A percentile compares a stretch with the other conserved stretches of the same genome.
phyloP scores from a whole-genome alignment of 2,329 filamentous ascomycete genomes.

The Diaporthe amygdali region DNA sequence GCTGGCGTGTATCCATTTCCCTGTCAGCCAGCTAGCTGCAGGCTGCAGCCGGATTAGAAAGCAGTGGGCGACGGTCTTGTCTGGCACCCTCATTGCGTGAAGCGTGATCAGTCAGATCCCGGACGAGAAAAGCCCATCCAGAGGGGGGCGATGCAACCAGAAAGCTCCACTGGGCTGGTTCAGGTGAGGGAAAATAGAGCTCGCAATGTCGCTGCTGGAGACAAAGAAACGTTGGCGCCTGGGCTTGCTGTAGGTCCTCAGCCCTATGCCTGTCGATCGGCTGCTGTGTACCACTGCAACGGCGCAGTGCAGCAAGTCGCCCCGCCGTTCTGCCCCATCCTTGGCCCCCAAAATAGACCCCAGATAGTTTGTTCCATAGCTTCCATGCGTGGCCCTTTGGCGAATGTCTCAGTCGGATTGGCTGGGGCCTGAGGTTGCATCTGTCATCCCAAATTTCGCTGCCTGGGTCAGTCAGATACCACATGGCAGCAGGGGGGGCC shows the following conservation, averaged over 20 bases:
- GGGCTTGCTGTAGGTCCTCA: slow-evolving; percentile 1
- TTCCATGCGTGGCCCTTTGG: slow-evolving; percentile 4
- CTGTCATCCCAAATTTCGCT: slow-evolving; percentile 10
- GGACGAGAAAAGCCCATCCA: background rate
- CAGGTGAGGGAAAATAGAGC: background rate
- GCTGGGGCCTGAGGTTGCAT: slow-evolving; percentile 3
- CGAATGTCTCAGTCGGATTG: slow-evolving; percentile 12
- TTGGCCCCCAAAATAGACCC: slow-evolving; percentile 21
- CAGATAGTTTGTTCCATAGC: slow-evolving; percentile 1
- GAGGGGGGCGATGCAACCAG: slow-evolving; percentile 3
- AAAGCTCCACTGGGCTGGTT: slow-evolving; percentile 3
- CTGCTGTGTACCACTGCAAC: slow-evolving; percentile 14
- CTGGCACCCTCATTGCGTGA: background rate
- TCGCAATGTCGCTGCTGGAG: background rate
- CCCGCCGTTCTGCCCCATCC: slow-evolving; percentile 18
- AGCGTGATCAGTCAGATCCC: background rate
- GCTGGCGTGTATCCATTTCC: background rate
- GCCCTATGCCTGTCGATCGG: slow-evolving; percentile 22
- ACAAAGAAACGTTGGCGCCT: background rate
- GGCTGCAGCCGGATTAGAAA: background rate
- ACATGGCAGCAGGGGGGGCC: slow-evolving; percentile 21
- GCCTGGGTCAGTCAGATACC: slow-evolving; percentile 11
- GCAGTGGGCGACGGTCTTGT: background rate
- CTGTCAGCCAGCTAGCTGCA: slow-evolving; percentile 11
- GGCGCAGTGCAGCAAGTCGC: background rate